Evolutionary conservation across 2,329 filamentous ascomycete genomes (phyloP), one percentile per base, ranked within the genome.

Genomic region (Calonectria hongkongensis): DNA sequence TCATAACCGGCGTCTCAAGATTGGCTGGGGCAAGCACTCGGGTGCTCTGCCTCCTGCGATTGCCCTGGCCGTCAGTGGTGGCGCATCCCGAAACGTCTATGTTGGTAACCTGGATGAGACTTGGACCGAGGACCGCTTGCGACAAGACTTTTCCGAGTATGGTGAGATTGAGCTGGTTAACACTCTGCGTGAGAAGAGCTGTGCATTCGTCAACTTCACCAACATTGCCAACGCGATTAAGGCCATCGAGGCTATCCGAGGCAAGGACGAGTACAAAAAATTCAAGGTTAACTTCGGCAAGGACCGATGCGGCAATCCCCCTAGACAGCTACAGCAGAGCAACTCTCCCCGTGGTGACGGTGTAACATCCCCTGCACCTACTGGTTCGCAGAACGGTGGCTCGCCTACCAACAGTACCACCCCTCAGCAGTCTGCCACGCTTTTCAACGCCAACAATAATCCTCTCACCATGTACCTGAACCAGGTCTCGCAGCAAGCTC

Each of bases 221-320:
- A 99, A 99, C 87, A 99, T 99, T 83, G 97, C 97, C 82, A 99
- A 99, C 80, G 97, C 97, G 64, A 99, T 99, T 89, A 99, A 99
- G 88, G 97, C 97, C 1, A 99, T 99, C 76, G 97, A 99, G 86
- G 97, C 96, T 27, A 92, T 99, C 76, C 92, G 97, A 71, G 94
- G 95, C 81, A 95, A 96, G 82, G 97, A 98, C 51, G 97, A 99
- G 82, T 99, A 99, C 89, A 95, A 93, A 85, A 93, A 97, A 80
- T 99, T 99, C 92, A 99, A 99, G 90, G 96, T 99, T 84, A 99
- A 99, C 88, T 99, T 99, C 83, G 97, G 97, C 85, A 99, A 99
- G 88, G 97, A 99, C 83, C 93, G 97, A 70, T 99, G 97, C 81
- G 97, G 97, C 78, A 99, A 99, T 86, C 94, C 97, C 66, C 97